Evolutionary conservation across 192 early-diverging fungal genomes (phyloP).

Genomic region (Gorgonomyces haynaldii): DNA sequence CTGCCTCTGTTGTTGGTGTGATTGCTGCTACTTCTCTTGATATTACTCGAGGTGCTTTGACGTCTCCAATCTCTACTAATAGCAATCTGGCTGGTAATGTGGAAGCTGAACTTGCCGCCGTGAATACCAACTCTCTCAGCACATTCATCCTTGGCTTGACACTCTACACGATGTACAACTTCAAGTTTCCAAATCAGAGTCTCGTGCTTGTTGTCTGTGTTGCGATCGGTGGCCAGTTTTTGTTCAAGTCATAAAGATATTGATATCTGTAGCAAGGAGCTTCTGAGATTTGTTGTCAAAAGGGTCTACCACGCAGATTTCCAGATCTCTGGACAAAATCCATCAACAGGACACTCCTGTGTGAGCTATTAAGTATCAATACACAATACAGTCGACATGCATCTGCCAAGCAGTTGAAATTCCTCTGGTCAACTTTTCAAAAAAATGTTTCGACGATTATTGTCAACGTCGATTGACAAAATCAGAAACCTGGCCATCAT

Average conservation of each 20-base stretch:
- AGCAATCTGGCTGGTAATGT: background rate
- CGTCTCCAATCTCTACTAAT: background rate
- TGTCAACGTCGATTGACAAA: background rate
- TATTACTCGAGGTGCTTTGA: conserved; percentile 2
- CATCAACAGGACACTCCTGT: too few relatives aligned
- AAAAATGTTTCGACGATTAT: too few relatives aligned
- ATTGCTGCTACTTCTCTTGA: conserved; percentile 25
- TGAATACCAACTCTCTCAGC: conserved; percentile 3
- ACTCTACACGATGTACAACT: conserved; percentile 15
- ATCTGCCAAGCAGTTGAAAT: too few relatives aligned
- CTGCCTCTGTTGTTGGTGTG: conserved; percentile 21
- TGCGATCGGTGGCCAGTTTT: conserved; percentile 24
- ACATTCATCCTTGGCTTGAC: conserved; percentile 21
- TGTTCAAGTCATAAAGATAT: conserved; percentile 6
- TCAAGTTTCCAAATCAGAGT: conserved; percentile 15
- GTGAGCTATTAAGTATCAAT: too few relatives aligned
- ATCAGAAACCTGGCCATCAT: conserved; percentile 47
- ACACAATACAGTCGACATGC: too few relatives aligned
- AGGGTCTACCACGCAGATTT: too few relatives aligned
- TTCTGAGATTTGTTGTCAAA: too few relatives aligned
- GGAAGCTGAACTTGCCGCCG: background rate
- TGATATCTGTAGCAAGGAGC: too few relatives aligned
- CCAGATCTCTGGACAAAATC: too few relatives aligned
- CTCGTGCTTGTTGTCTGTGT: conserved; percentile 14
- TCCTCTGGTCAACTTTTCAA: too few relatives aligned